These are phyloP conservation scores for Acaromyces ingoldii DNA, from an alignment of 1,284 basidiomycete genomes.

Conservation along the genomic window DNA sequence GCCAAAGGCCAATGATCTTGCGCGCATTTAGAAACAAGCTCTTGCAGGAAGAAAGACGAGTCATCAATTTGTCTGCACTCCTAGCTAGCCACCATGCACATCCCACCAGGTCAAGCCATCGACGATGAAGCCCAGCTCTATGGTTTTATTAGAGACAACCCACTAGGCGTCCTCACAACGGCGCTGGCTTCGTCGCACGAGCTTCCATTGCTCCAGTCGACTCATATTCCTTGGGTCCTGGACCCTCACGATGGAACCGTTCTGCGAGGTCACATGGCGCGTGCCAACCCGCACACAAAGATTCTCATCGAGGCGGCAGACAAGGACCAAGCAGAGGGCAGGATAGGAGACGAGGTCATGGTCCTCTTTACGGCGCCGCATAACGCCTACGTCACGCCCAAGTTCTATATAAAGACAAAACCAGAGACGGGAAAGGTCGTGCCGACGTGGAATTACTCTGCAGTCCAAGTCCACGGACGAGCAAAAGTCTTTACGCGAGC, in stretches of 20 bases:
- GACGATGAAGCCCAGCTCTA: conserved; percentile 5
- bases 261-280: conserved; percentile 20
- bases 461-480: conserved; percentile 26
- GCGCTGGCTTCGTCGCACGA: conserved; percentile 7
- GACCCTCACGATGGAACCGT: conserved; percentile 2
- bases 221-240: conserved; percentile 19
- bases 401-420: conserved; percentile 23
- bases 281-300: conserved; percentile 28
- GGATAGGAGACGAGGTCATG: conserved; percentile 8
- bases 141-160: conserved; percentile 8
- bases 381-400: conserved; percentile 24
- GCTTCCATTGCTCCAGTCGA: conserved; percentile 17
- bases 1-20: too few relatives aligned
- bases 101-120: conserved; percentile 12
- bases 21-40: too few relatives aligned
- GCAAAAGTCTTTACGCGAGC: too few relatives aligned
- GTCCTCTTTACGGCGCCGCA: conserved; percentile 17
- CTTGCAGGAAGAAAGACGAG: too few relatives aligned
- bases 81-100: too few relatives aligned
- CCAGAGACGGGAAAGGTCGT: conserved; percentile 24
- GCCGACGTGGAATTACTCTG: conserved; percentile 33
- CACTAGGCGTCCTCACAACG: conserved; percentile 25
- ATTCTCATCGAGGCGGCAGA: conserved; percentile 7
- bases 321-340: background rate
- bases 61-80: too few relatives aligned